Evolutionary conservation across 1,284 basidiomycete species (phyloP).

Genomic region (Rhodotorula sp.): DNA sequence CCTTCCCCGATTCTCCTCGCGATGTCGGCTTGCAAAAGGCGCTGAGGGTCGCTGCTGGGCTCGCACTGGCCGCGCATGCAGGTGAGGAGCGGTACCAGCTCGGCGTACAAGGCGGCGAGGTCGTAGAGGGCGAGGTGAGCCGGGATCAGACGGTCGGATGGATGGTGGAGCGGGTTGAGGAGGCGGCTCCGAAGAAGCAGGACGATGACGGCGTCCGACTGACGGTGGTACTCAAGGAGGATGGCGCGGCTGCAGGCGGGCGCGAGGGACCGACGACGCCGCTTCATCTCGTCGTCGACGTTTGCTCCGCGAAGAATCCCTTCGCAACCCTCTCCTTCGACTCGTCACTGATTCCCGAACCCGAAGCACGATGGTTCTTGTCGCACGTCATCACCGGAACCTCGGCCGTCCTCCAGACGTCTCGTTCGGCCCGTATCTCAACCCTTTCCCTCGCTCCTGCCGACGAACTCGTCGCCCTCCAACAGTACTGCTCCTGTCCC

Average conservation of each 20-base stretch:
- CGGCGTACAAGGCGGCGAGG: not conserved
- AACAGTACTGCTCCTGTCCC: slow-evolving; percentile 3
- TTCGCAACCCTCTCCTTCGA: slow-evolving; percentile 21
- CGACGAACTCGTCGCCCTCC: slow-evolving; percentile 8
- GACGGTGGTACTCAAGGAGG: not conserved
- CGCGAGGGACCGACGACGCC: not conserved
- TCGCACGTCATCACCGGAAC: slow-evolving; percentile 11
- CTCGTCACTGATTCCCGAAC: slow-evolving; percentile 4
- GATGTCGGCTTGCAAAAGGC: not conserved
- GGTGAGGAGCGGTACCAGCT: slow-evolving; percentile 29
- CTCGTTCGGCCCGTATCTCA: not conserved
- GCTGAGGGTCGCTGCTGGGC: slow-evolving; percentile 18
- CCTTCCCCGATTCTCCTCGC: not conserved
- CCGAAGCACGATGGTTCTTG: slow-evolving; percentile 38
- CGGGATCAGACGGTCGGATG: not conserved
- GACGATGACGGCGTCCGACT: not conserved
- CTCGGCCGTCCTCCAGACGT: not conserved
- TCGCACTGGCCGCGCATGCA: slow-evolving; percentile 25
- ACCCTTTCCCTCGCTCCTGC: slow-evolving; percentile 8
- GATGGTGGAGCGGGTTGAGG: slow-evolving; percentile 3
- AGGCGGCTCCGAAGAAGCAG: not conserved
- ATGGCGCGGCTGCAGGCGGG: not conserved
- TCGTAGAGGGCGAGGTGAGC: slow-evolving; percentile 13
- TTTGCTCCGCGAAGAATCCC: too few relatives aligned
- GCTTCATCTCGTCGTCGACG: not conserved